Base-by-base conservation (phyloP, 139 green algal species). In the Micromonas commoda region DNA sequence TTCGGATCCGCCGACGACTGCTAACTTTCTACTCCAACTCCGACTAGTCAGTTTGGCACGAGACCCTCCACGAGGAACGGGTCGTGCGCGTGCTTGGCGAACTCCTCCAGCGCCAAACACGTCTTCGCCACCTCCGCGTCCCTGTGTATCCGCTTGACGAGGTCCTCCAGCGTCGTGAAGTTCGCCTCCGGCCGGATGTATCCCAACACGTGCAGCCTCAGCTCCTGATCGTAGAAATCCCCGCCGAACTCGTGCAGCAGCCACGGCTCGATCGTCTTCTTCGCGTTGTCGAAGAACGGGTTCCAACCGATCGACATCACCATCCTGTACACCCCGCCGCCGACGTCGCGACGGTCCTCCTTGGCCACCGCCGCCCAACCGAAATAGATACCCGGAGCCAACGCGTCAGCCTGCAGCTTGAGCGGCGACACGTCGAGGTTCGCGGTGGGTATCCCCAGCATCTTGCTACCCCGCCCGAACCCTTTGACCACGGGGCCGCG, bases 371-470 rank as follows among this genome's bases (percentile, higher is more conserved):
- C 51, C 67, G 67, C 67, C 84, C 85, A 96, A 16, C 92, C 91
- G 1, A 83, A 82, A 82, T 94, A 96, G 66, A 97, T 94, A 71
- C 91, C 91, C 9, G 90, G 95, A 0, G 94, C 89, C 1, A 90
- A 38, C 28, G 51, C 24, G 3, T 78, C 53, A n/a, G 32, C 53
- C 63, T 78, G 72, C 68, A 64, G 37, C 33, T 74, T 69, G 38
- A 97, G 80, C 0, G 81, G 84, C 9, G 73, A 82, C 1, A 79
- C 71, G 35, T 93, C 88, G 6, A 97, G 68, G 66, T 97, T 97
- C 64, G 93, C 93, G 0, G 93, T 97, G 26, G 92, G 93, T 39
- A 97, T 96, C 52, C 93, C 92, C 26, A 97, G 88, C 80, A 96
- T 85, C 81, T 92, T 93, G 32, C 84, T 90, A 3, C 93, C 93